Base-by-base conservation (phyloP, 768 basidiomycete genomes). In the Auriculariales sp. region DNA sequence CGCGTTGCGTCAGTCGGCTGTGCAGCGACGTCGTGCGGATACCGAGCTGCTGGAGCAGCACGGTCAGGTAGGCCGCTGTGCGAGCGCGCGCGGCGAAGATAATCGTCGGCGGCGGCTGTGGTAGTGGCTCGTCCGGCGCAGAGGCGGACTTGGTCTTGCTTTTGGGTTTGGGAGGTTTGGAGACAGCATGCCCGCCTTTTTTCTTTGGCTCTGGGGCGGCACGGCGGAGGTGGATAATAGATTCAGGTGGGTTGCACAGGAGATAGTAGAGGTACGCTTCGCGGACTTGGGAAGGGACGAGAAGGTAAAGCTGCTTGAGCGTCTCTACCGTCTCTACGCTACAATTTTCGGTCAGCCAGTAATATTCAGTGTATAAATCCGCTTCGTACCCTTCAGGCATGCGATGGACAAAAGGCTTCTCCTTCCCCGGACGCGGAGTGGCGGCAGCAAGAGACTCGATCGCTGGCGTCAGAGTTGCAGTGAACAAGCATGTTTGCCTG, bases 401-500 rank as follows among this genome's bases (percentile, higher is more conserved):
- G 32, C 85, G 71, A 63, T 95, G 82, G 24, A 95, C 72, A 59
- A 93, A 94, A 1, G 91, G 89, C 54, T 75, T 79, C 59, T 81
- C 73, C 64, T 94, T 98, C 3, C 93, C 94, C 0, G 74, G 71
- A 55, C 77, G 73, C 2, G 92, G 89, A 5, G 79, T 66, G 17
- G 81, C 79, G 31, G 74, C 70, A 4, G 81, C 83, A 19, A 97
- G 61, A 6, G 74, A 70, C 58, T 93, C 86, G 51, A 99, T 88
- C 0, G 90, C 77, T 4, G 81, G 74, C 3, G 91, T 93, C 53
- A 94, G 68, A 1, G 95, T 99, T 0, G 95, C 95, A 0, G 95
- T 99, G 66, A 98, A 98, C 34, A 99, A 73, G 57, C 91, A 88
- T 0, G 94, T 98, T 62, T 98, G 94, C n/a, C 95, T 74, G 28